Percentiles rank a stretch among this genome's conserved stretches.
Evolutionary conservation across 2,329 filamentous ascomycete genomes (phyloP).

Genomic region (Xylaria sp.): DNA sequence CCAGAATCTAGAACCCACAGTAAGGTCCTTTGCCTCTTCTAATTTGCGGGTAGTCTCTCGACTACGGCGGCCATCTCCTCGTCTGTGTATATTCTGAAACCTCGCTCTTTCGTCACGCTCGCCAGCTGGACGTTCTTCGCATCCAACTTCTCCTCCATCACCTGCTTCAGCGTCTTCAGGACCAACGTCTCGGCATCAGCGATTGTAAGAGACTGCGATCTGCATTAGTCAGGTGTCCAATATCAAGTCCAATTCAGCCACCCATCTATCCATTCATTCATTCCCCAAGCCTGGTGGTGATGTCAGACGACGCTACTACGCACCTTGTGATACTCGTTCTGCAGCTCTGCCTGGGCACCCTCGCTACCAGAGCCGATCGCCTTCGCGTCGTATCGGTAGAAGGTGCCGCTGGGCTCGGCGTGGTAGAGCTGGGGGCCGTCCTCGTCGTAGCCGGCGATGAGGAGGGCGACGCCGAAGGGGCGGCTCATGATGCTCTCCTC

Average conservation of each 20-base stretch:
- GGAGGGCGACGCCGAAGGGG: slow-evolving; percentile 92
- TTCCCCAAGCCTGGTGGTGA: background rate
- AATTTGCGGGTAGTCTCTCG: slow-evolving; percentile 74
- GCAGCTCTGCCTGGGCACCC: slow-evolving; percentile 94
- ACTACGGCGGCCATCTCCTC: slow-evolving; percentile 96
- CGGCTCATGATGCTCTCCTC: slow-evolving; percentile 99
- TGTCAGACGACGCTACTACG: slow-evolving; percentile 12
- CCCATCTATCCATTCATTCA: too few relatives aligned
- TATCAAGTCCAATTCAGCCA: background rate
- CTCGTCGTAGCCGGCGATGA: slow-evolving; percentile 97
- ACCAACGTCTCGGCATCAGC: slow-evolving; percentile 92
- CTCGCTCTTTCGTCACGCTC: slow-evolving; percentile 95
- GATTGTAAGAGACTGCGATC: slow-evolving; percentile 76
- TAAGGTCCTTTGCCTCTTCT: slow-evolving; percentile 22
- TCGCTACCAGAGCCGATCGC: slow-evolving; percentile 97
- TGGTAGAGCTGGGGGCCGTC: slow-evolving; percentile 97
- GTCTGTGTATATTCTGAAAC: slow-evolving; percentile 98
- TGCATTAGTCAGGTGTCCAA: background rate
- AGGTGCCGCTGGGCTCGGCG: slow-evolving; percentile 95
- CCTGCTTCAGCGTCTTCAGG: slow-evolving; percentile 97
- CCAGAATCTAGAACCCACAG: background rate
- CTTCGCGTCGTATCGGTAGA: slow-evolving; percentile 99
- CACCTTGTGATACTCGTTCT: slow-evolving; percentile 97
- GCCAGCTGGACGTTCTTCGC: slow-evolving; percentile 98
- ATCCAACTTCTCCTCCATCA: slow-evolving; percentile 99